Evolutionary conservation across 2,329 filamentous ascomycete species (phyloP), one percentile per base, ranked within the genome.

Genomic region (Orbilia ellipsospora): DNA sequence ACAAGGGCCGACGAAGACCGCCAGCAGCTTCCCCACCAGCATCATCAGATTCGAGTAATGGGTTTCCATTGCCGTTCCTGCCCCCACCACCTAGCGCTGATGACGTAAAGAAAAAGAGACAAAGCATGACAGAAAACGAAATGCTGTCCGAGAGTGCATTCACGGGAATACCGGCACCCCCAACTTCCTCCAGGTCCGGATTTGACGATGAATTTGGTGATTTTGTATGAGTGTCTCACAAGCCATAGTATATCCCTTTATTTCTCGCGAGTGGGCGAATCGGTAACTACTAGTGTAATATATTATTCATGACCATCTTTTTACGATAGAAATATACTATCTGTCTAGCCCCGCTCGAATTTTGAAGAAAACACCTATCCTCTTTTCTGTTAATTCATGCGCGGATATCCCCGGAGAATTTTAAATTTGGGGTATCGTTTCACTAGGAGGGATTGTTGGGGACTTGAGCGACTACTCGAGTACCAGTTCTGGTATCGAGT

Each of bases 131-230:
- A 84, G 83, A 77, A 76, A 69, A 77, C 42, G 54, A 72, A 42
- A 59, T 76, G 31, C 56, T 63, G 20, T 55, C 67, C 7, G 57
- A 69, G 42, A 51, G 66, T 56, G 70, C 72, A 26, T 69, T 74
- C 50, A 66, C 54, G 28, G 57, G 69, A 26, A 70, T 77, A 7
- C 69, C 68, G 8, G 64, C 60, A 13, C 72, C 64, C 79, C 86
- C 87, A 12, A 84, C 86, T 4, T 84, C 81, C 36, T 79, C 78
- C 79, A 63, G 79, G 72, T 80, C 92, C 0, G 95, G 95, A 79
- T 92, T 96, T 80, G 92, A 96, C 81, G 93, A 92, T 0, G 90
- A 94, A 80, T 94, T 93, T 86, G 92, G 92, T 18, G 92, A 96
- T 83, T 96, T 96, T 83, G 87, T 87, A 56, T 89, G 77, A 45